Base-by-base conservation (phyloP, 352 stramenopile species). In the Phytophthora hybrid region DNA sequence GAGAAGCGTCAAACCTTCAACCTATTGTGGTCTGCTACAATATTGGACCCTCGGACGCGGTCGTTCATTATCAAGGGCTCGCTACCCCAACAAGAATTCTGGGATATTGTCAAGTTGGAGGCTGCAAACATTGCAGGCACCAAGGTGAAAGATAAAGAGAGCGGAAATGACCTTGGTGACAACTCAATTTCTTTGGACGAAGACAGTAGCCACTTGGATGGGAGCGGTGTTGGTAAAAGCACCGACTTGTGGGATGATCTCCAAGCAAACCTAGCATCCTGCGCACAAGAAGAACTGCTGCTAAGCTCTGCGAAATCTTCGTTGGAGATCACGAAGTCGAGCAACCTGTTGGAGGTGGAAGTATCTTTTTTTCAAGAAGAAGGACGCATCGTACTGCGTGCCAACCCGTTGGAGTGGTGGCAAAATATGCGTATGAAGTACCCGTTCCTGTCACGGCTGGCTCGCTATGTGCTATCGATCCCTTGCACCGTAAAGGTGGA, bases 351-450 rank as follows among this genome's bases (percentile, higher is more conserved):
- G 4, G 85, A 94, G 68, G 82, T 94, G 21, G 87, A 94, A 67
- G 87, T 94, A 5, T 92, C 85, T 10, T 93, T 92, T 57, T 90
- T 93, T 41, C 85, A 92, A 39, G 87, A 93, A 70, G 87, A 93
- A 73, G 71, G 73, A 0, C 76, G 77, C 13, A 91, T 94, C 37
- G 76, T 71, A 34, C 64, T 94, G 47, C 77, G 79, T 26, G 81
- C 78, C 6, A 94, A 91, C 37, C 85, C 87, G 9, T 80, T 93
- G 11, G 85, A 92, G 63, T 93, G 85, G 87, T 94, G 87, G 87
- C 84, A 91, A 57, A 85, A 62, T 51, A 83, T 91, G 82, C 83
- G 84, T 7, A 79, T 92, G 70, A 93, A 94, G 80, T 94, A 93
- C 69, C 87, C 87, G n/a, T 92, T 90, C 61, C 70, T 93, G 23